A percentile compares a stretch with the other conserved stretches of the same genome.
Evolutionary conservation across 176 grass and related monocot genomes (phyloP).

Genomic region (Carex littledalei): DNA sequence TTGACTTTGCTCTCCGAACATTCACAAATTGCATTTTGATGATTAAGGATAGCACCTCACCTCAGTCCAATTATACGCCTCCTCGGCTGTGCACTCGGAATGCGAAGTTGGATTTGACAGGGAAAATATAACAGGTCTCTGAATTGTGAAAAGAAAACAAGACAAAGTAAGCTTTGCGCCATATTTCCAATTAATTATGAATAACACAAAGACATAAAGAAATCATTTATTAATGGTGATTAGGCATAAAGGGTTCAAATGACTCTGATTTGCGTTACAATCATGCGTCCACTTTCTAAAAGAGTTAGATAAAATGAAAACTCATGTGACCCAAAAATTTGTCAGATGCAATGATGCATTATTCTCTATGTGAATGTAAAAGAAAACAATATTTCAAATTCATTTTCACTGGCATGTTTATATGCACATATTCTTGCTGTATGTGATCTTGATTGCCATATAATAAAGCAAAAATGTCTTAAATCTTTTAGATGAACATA

Average conservation of each 20-base stretch:
- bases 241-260: not conserved
- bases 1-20: not conserved
- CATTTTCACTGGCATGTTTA: not conserved
- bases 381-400: not conserved
- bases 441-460: not conserved
- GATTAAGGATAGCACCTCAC: slow-evolving; percentile 28
- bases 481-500: not conserved
- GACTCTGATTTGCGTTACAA: not conserved
- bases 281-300: not conserved
- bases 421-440: not conserved
- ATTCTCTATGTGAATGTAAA: not conserved
- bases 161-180: not conserved
- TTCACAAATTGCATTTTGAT: slow-evolving; percentile 1
- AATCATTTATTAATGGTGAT: not conserved
- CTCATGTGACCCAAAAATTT: not conserved
- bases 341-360: not conserved
- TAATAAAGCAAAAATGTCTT: not conserved
- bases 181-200: not conserved
- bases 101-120: slow-evolving; percentile 92
- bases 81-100: slow-evolving; percentile 91
- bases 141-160: slow-evolving; percentile 20
- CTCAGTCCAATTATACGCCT: slow-evolving; percentile 86
- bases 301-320: not conserved
- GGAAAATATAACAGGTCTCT: slow-evolving; percentile 83
- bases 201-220: not conserved